Evolutionary conservation across 345 rosid genomes (phyloP).

Genomic region (Salix dunnii): DNA sequence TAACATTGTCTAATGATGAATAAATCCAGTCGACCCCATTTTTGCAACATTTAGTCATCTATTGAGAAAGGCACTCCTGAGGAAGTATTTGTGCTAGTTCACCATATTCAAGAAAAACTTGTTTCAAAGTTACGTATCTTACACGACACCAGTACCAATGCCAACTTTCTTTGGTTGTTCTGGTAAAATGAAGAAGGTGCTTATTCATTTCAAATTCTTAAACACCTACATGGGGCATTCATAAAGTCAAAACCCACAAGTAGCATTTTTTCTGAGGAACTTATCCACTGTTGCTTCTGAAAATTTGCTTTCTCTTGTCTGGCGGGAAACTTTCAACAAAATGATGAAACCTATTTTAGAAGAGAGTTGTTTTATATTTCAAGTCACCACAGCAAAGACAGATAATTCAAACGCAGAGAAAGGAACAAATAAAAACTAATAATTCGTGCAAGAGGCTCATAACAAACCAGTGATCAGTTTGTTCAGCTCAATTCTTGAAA

Average conservation of each 20-base stretch:
- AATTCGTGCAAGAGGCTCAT: neutral
- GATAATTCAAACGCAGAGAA: neutral
- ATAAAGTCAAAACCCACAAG: neutral
- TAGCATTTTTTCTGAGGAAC: neutral
- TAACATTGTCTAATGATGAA: neutral
- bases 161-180: neutral
- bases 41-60: constrained; percentile 1
- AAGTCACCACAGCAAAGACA: neutral
- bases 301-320: neutral
- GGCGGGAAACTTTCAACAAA: neutral
- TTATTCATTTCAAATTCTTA: neutral
- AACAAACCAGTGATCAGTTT: neutral
- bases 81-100: neutral
- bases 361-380: neutral
- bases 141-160: neutral
- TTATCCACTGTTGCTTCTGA: neutral
- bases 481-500: neutral
- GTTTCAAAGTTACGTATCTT: neutral
- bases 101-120: neutral
- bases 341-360: neutral
- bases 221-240: neutral
- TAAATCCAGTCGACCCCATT: neutral
- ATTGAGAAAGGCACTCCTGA: neutral
- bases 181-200: neutral
- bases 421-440: neutral